These are phyloP conservation scores for Albifimbria verrucaria DNA, from an alignment of 2,329 filamentous ascomycete species.

Conservation along the genomic window DNA sequence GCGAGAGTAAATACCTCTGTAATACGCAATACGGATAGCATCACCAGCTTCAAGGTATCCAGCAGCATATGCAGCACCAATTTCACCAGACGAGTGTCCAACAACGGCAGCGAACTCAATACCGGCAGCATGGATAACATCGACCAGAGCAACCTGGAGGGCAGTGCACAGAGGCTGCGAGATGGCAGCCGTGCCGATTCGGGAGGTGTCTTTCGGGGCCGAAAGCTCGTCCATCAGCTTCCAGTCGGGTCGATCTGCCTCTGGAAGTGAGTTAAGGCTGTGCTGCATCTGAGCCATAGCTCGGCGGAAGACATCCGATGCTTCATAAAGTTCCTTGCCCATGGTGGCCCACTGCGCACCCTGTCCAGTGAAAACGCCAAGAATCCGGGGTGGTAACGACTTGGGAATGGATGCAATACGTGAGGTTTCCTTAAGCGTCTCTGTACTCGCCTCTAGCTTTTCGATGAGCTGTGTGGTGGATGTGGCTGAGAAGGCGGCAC, in stretches of 20 bases:
- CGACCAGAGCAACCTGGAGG: slow-evolving; percentile 39
- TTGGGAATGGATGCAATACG: no score
- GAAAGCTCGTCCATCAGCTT: slow-evolving; percentile 16
- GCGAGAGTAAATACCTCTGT: slow-evolving; percentile 27
- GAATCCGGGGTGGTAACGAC: no score
- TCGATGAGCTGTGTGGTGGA: no score
- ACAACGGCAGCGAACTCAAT: slow-evolving; percentile 31
- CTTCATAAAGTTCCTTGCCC: no score
- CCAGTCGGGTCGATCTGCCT: slow-evolving; percentile 12
- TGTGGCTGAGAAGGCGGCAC: background rate
- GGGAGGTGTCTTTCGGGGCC: slow-evolving; percentile 6
- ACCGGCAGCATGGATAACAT: slow-evolving; percentile 28
- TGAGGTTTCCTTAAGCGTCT: no score
- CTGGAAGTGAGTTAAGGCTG: no score
- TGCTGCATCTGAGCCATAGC: no score
- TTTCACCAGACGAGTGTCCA: slow-evolving; percentile 42
- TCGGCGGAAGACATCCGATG: no score
- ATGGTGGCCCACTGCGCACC: slow-evolving; percentile 32
- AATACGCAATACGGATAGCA: slow-evolving; percentile 36
- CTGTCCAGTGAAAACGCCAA: slow-evolving; percentile 31
- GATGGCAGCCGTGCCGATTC: slow-evolving; percentile 25
- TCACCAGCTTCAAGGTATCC: slow-evolving; percentile 29
- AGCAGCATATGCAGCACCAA: slow-evolving; percentile 40
- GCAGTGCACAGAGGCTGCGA: slow-evolving; percentile 40
- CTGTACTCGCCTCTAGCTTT: no score